A percentile compares a stretch with the other conserved stretches of the same genome.
phyloP scores from a whole-genome alignment of 805 yeast genomes.

The Metschnikowia peoriensis region DNA sequence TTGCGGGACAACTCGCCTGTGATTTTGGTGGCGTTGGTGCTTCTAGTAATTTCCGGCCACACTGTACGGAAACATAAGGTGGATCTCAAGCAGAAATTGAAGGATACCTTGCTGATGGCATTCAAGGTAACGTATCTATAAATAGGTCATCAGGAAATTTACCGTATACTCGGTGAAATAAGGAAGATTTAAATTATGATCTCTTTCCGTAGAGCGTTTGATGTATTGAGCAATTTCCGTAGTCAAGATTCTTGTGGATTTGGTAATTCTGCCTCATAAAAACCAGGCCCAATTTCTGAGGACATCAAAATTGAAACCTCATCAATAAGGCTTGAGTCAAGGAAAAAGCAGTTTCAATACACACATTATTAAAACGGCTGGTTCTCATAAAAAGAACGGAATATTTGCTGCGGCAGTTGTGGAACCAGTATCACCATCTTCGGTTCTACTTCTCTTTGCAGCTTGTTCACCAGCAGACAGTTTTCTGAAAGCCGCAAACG shows the following conservation, averaged over 20 bases:
- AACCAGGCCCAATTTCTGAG: too few relatives aligned
- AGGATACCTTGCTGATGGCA: constrained; percentile 43
- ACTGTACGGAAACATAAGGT: constrained; percentile 25
- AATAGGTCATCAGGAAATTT: too few relatives aligned
- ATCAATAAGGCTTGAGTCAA: too few relatives aligned
- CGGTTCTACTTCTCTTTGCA: constrained; percentile 1
- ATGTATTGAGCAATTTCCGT: too few relatives aligned
- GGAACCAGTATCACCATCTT: background rate
- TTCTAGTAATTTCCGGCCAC: constrained; percentile 21
- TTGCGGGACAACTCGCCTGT: constrained; percentile 29
- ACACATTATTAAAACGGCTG: too few relatives aligned
- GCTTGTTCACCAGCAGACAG: background rate
- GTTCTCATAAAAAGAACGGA: background rate
- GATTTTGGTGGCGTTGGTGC: constrained; percentile 22
- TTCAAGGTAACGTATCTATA: constrained; percentile 40
- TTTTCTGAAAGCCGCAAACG: constrained; percentile 13
- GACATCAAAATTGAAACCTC: too few relatives aligned
- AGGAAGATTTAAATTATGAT: background rate
- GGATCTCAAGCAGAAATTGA: constrained; percentile 28
- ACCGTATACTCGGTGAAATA: background rate
- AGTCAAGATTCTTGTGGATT: too few relatives aligned
- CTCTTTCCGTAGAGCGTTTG: background rate
- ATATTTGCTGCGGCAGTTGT: background rate
- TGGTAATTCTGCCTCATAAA: too few relatives aligned
- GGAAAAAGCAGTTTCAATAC: too few relatives aligned